Evolutionary conservation across 805 yeast species (phyloP).

Genomic region (Candida vartiovaarae): DNA sequence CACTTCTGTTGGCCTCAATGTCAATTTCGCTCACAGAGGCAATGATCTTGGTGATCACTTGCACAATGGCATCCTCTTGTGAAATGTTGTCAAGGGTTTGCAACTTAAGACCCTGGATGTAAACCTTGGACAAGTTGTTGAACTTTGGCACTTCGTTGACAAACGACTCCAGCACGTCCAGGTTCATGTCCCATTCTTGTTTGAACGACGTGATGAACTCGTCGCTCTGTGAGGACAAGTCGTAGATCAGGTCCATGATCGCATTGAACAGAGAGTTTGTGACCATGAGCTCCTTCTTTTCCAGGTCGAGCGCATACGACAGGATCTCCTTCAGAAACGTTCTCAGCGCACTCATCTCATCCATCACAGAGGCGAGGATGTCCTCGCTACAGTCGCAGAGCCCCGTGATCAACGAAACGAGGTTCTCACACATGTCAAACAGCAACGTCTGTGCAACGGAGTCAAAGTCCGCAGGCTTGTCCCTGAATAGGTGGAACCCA

Average conservation of each 20-base stretch:
- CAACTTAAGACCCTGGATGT: conserved; percentile 31
- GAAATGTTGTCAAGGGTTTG: conserved; percentile 21
- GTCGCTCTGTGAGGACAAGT: conserved; percentile 50
- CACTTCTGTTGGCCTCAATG: conserved; percentile 25
- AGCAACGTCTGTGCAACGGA: conserved; percentile 42
- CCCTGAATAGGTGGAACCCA: conserved; percentile 39
- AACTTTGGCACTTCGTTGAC: conserved; percentile 7
- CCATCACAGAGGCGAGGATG: conserved; percentile 38
- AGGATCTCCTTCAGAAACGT: conserved; percentile 23
- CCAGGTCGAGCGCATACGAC: conserved; percentile 24
- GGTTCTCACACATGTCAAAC: conserved; percentile 65
- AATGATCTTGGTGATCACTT: conserved; percentile 21
- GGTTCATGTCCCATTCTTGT: conserved; percentile 14
- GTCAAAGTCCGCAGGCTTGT: conserved; percentile 15
- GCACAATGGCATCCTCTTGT: conserved; percentile 17
- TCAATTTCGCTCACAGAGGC: conserved; percentile 26
- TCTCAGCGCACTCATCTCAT: conserved; percentile 21
- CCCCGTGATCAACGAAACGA: conserved; percentile 61
- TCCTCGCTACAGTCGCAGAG: conserved; percentile 58
- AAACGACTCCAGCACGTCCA: conserved; percentile 9
- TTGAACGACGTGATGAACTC: conserved; percentile 35
- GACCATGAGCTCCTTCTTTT: conserved; percentile 22
- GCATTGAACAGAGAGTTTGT: conserved; percentile 42
- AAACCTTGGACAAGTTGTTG: conserved; percentile 29
- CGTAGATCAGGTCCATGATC: conserved; percentile 50